Conservation (phyloP, 352 stramenopile genomes). For the Phytophthora boehmeriae region DNA sequence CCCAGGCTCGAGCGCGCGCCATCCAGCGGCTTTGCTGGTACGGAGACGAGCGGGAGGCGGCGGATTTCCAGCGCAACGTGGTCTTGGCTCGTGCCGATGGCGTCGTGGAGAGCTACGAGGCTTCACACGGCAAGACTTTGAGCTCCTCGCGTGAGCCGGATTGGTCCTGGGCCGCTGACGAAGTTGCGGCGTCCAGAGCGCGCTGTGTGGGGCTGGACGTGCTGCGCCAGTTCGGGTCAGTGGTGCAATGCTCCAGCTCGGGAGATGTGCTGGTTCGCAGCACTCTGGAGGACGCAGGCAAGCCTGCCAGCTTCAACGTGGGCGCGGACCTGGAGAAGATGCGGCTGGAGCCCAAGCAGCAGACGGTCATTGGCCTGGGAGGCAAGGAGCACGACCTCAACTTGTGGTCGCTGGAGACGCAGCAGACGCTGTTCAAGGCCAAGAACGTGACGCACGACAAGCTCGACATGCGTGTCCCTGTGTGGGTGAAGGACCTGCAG, state of each 20-base stretch:
- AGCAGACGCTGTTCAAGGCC: slow-evolving; percentile 77
- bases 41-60: slow-evolving; percentile 46
- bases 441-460: slow-evolving; percentile 91
- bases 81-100: slow-evolving; percentile 65
- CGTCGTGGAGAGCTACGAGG: slow-evolving; percentile 71
- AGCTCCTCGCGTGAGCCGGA: slow-evolving; percentile 38
- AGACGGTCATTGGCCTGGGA: slow-evolving; percentile 72
- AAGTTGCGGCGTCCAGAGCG: slow-evolving; percentile 15
- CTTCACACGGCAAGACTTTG: slow-evolving; percentile 40
- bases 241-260: slow-evolving; percentile 65
- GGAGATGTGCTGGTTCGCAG: slow-evolving; percentile 66
- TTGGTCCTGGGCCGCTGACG: slow-evolving; percentile 48
- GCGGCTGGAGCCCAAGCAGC: slow-evolving; percentile 46
- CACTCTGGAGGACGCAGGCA: slow-evolving; percentile 42
- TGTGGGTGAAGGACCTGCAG: slow-evolving; percentile 86
- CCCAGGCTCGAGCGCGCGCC: slow-evolving; percentile 50
- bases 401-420: slow-evolving; percentile 84
- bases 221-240: slow-evolving; percentile 61
- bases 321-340: slow-evolving; percentile 57
- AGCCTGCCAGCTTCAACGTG: slow-evolving; percentile 61
- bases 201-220: slow-evolving; percentile 63
- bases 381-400: slow-evolving; percentile 85
- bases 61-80: slow-evolving; percentile 47
- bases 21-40: slow-evolving; percentile 73
- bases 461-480: slow-evolving; percentile 87